Percentiles rank a stretch among this genome's conserved stretches.
These are phyloP conservation scores for Saccharomycopsis sp. DNA, from an alignment of 805 yeast species.

Conservation along the genomic window DNA sequence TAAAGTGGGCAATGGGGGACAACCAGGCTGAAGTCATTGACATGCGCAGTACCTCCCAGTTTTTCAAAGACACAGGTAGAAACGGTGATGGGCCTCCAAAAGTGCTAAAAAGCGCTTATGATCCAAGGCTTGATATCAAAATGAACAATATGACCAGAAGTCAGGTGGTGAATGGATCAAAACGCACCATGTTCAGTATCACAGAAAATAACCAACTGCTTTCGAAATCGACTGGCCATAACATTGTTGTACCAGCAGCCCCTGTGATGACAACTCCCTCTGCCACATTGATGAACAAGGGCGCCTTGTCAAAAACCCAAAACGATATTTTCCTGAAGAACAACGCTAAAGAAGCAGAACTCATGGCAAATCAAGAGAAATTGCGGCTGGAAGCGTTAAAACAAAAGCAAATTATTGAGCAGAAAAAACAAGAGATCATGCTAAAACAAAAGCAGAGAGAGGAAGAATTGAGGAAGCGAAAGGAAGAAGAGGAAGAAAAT, in stretches of 20 bases:
- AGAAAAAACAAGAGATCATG: neutral
- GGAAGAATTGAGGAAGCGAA: neutral
- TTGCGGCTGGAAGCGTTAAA: too few species aligned
- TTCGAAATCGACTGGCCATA: neutral
- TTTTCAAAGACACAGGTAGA: conserved; percentile 13
- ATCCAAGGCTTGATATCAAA: conserved; percentile 35
- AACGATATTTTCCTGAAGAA: too few species aligned
- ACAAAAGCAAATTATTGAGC: neutral
- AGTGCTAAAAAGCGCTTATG: conserved; percentile 40
- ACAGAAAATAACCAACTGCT: neutral
- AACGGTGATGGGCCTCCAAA: conserved; percentile 26
- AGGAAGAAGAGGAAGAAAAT: neutral
- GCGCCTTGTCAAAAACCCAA: too few species aligned
- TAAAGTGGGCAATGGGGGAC: conserved; percentile 32
- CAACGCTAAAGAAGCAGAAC: too few species aligned
- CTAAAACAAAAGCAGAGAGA: neutral
- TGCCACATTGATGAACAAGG: too few species aligned
- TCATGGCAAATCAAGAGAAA: too few species aligned
- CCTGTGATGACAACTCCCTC: too few species aligned
- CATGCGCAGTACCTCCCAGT: conserved; percentile 25
- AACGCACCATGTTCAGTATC: conserved; percentile 20
- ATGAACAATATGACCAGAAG: conserved; percentile 26
- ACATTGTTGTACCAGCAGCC: neutral
- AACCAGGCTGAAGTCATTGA: conserved; percentile 33
- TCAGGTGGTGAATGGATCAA: conserved; percentile 34